Evolutionary conservation across 2,329 filamentous ascomycete genomes (phyloP), one percentile per base, ranked within the genome.

Genomic region (Sarocladium oryzae): DNA sequence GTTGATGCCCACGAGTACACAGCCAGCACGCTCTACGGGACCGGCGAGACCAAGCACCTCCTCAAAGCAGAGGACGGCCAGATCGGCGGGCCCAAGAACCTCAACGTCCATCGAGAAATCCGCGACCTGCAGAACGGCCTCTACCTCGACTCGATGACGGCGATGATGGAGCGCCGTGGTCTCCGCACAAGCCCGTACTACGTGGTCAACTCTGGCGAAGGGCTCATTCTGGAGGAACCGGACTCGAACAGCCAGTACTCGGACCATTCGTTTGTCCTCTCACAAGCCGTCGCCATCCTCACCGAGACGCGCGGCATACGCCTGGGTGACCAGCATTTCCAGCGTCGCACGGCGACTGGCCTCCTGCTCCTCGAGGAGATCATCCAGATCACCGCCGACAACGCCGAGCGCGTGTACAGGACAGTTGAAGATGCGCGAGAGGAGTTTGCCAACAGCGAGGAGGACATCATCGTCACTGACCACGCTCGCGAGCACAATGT

Each of bases 391-490:
- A 49, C 53, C 10, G 38, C 36, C 6, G 53, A 53, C 21, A 48
- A 55, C 23, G 26, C 21, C 11, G 40, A 51, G 21, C 26, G 35
- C 8, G 40, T 55, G 13, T 53, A 53, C 51, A 40, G 49, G 23
- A 55, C 51, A 7, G 51, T 55, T 32, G 53, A 55, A 23, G 49
- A 36, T 24, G 51, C 51, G 15, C 51, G 53, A 5, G 24, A 43
- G 40, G 35, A 51, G 2, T 55, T 55, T 36, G 35, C 50, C 2
- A 40, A 51, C 6, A 50, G 51, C n/a, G 40, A 52, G 16, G 53
- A 55, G 13, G 53, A 55, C 9, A 55, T 55, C 16, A 45, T 55
- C n/a, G 53, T 55, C 18, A 50, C 46, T 7, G 53, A 55, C 23
- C 49, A 38, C 18, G 32, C 53, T 7, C 48, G 53, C 6, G 41